A percentile compares a stretch with the other conserved stretches of the same genome.
These are phyloP conservation scores for Actinidia polygama DNA, from an alignment of 179 eudicot genomes.

Conservation along the genomic window DNA sequence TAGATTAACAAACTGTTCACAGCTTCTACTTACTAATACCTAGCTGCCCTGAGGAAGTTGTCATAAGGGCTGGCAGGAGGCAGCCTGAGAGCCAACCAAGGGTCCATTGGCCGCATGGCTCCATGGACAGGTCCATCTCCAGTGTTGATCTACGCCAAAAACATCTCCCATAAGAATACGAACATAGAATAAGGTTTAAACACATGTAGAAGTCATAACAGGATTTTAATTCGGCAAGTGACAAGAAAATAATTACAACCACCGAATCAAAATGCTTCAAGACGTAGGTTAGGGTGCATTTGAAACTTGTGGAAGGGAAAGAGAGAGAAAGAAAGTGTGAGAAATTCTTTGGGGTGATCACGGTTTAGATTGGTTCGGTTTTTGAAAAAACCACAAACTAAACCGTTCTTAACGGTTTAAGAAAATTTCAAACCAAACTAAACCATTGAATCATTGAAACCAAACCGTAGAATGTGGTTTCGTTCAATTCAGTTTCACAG, in stretches of 20 bases:
- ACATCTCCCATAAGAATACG: not conserved
- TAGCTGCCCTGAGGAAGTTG: slow-evolving; percentile 86
- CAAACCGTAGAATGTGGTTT: no score
- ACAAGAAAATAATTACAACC: not conserved
- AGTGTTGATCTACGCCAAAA: slow-evolving; percentile 40
- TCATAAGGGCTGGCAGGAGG: slow-evolving; percentile 99
- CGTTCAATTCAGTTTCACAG: no score
- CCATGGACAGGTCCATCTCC: slow-evolving; percentile 34
- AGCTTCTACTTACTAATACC: slow-evolving; percentile 30
- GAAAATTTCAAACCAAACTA: no score
- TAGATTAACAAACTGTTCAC: not conserved
- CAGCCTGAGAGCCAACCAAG: slow-evolving; percentile 63
- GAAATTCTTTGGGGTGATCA: no score
- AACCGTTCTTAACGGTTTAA: no score
- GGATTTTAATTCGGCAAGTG: not conserved
- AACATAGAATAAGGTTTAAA: not conserved
- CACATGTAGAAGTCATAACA: not conserved
- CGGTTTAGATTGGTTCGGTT: no score
- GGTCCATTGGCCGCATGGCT: slow-evolving; percentile 35
- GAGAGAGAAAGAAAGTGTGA: no score
- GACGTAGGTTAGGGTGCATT: not conserved
- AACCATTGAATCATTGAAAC: no score
- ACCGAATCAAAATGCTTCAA: not conserved
- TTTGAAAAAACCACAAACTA: no score
- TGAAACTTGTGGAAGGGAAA: no score